Evolutionary conservation across 2,329 filamentous ascomycete species (phyloP).

Genomic region (Oidium heveae): DNA sequence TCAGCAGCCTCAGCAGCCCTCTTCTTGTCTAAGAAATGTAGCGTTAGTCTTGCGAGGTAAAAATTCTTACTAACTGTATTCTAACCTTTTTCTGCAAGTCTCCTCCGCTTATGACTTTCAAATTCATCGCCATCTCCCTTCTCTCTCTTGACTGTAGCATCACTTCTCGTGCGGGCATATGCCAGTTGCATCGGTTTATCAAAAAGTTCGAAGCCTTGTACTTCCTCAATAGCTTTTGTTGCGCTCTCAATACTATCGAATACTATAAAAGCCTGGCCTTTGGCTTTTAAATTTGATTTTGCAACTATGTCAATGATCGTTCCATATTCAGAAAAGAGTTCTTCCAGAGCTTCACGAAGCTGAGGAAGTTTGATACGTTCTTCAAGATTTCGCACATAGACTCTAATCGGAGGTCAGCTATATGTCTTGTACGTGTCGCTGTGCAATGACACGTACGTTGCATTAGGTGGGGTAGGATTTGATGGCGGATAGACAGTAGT

Average conservation of each 20-base stretch:
- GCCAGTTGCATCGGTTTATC: constrained; percentile 73
- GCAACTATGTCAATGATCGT: constrained; percentile 62
- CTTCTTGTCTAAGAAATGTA: constrained; percentile 31
- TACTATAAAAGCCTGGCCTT: constrained; percentile 87
- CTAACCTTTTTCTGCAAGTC: constrained; percentile 73
- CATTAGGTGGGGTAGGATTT: constrained; percentile 19
- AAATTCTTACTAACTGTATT: not conserved
- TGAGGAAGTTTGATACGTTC: constrained; percentile 67
- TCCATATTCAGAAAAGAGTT: constrained; percentile 76
- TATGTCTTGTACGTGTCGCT: constrained; percentile 26
- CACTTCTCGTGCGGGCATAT: constrained; percentile 60
- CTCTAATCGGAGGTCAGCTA: constrained; percentile 18
- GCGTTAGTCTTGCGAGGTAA: too few species aligned
- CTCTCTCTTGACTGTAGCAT: constrained; percentile 56
- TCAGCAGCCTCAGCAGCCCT: constrained; percentile 62
- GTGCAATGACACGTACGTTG: constrained; percentile 56
- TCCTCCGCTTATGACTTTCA: constrained; percentile 61
- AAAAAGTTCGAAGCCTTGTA: constrained; percentile 82
- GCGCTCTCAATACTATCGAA: constrained; percentile 68
- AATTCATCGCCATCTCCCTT: constrained; percentile 51
- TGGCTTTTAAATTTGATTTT: constrained; percentile 74
- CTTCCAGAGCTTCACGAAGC: constrained; percentile 45
- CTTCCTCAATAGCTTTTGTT: constrained; percentile 56
- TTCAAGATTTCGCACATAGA: constrained; percentile 64
- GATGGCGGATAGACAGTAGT: not conserved